Conservation (phyloP, 2,329 filamentous ascomycete species). For the Diaporthe sp. region DNA sequence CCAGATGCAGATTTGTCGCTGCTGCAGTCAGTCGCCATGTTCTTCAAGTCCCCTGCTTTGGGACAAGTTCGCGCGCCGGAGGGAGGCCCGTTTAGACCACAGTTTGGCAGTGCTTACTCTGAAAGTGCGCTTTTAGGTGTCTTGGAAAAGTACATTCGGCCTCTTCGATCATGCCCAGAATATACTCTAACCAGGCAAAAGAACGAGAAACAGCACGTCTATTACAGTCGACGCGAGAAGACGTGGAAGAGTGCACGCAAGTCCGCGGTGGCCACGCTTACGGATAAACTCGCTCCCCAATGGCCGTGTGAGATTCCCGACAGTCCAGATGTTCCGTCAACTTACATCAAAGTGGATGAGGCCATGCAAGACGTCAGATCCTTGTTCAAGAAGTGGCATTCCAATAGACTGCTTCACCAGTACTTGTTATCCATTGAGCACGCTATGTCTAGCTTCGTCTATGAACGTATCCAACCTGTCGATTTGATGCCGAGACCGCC, state of each 20-base stretch:
- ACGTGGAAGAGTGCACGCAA: not conserved
- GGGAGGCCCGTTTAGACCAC: not conserved
- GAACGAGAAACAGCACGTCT: not conserved
- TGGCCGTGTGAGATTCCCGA: slow-evolving; percentile 33
- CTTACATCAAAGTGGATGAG: not conserved
- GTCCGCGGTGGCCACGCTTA: not conserved
- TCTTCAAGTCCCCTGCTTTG: slow-evolving; percentile 10
- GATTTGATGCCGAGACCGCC: not conserved
- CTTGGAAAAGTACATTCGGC: not conserved
- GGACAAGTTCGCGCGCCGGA: not conserved
- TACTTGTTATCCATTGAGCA: slow-evolving; percentile 41
- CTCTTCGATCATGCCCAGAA: slow-evolving; percentile 8
- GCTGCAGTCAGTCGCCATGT: slow-evolving; percentile 3
- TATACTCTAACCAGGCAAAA: not conserved
- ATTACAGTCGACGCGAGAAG: not conserved
- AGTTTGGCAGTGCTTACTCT: not conserved
- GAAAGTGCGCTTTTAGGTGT: not conserved
- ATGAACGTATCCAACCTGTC: not conserved
- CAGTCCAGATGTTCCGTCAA: not conserved
- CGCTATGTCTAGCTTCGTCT: not conserved
- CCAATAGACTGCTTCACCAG: slow-evolving; percentile 46
- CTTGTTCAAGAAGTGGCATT: slow-evolving; percentile 46
- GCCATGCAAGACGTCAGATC: not conserved
- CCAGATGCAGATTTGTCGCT: not conserved
- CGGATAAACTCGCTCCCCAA: not conserved